Evolutionary conservation across 805 yeast genomes (phyloP).

Genomic region (Cyberlindnera xylosilytica): DNA sequence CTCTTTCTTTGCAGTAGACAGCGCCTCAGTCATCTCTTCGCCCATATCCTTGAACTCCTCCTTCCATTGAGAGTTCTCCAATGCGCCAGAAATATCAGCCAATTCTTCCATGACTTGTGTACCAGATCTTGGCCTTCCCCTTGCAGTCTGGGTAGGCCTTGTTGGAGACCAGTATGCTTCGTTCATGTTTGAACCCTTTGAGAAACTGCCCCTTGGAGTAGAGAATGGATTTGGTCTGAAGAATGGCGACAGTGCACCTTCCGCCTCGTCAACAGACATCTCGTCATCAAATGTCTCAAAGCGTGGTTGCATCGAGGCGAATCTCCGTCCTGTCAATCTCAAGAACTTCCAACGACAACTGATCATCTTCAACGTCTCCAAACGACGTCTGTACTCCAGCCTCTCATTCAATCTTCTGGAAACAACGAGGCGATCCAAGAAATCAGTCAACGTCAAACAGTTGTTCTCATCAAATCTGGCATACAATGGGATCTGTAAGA

Average conservation of each 20-base stretch:
- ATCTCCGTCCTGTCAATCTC: conserved; percentile 12
- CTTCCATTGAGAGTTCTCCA: conserved; percentile 21
- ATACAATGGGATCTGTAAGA: conserved; percentile 72
- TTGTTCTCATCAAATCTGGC: conserved; percentile 72
- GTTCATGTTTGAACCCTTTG: not conserved
- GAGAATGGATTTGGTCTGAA: not conserved
- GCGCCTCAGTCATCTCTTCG: conserved; percentile 14
- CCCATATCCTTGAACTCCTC: conserved; percentile 16
- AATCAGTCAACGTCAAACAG: conserved; percentile 71
- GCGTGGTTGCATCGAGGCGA: conserved; percentile 4
- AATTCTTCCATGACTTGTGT: conserved; percentile 14
- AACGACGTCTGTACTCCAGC: conserved; percentile 29
- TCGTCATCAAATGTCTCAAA: not conserved
- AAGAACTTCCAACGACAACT: conserved; percentile 33
- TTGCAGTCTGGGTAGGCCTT: not conserved
- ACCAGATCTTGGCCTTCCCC: conserved; percentile 3
- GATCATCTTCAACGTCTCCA: conserved; percentile 35
- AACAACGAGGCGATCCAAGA: conserved; percentile 58
- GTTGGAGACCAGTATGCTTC: conserved; percentile 22
- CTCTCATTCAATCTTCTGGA: conserved; percentile 52
- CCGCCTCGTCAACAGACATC: too few species aligned
- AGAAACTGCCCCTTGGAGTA: conserved; percentile 10
- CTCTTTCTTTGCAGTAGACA: not conserved
- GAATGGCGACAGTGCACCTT: not conserved
- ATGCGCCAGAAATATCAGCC: conserved; percentile 15